Conservation (phyloP, 257 asterid species). For the Verbascum thapsus region DNA sequence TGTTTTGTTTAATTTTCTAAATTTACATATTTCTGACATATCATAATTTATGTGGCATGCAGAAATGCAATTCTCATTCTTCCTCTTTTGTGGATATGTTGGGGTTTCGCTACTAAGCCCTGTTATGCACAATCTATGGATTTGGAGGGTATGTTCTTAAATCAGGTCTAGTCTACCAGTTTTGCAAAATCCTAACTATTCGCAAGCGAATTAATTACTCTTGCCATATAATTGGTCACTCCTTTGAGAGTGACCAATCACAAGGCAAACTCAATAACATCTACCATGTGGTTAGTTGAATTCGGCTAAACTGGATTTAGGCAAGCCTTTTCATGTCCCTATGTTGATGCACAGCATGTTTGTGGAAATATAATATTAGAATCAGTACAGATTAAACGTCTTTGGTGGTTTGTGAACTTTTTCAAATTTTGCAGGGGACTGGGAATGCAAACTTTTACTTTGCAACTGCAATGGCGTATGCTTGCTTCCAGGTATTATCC, state of each 20-base stretch:
- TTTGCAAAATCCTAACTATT: no score
- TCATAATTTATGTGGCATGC: conserved; percentile 32
- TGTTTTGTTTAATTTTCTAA: conserved; percentile 20
- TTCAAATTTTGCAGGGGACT: conserved; percentile 70
- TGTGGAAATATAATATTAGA: conserved; percentile 4
- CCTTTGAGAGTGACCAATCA: no score
- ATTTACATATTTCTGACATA: conserved; percentile 27
- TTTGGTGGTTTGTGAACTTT: conserved; percentile 22
- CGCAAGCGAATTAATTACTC: no score
- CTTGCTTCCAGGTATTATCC: conserved; percentile 84
- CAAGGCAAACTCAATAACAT: no score
- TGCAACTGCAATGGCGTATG: conserved; percentile 92
- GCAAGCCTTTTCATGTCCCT: no score
- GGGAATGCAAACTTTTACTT: conserved; percentile 98
- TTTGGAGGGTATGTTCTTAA: conserved; percentile 82
- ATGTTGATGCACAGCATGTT: conserved; percentile 19
- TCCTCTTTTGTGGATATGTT: conserved; percentile 88
- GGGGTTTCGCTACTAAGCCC: conserved; percentile 94
- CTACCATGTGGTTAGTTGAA: no score
- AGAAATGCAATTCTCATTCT: conserved; percentile 93
- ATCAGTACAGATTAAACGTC: conserved; percentile 12
- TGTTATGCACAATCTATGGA: conserved; percentile 98
- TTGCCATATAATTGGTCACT: no score
- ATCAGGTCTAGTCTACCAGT: no score
- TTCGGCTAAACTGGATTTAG: no score